Evolutionary conservation across 2,329 filamentous ascomycete species (phyloP), one percentile per base, ranked within the genome.

Genomic region (Neofusicoccum sp.): DNA sequence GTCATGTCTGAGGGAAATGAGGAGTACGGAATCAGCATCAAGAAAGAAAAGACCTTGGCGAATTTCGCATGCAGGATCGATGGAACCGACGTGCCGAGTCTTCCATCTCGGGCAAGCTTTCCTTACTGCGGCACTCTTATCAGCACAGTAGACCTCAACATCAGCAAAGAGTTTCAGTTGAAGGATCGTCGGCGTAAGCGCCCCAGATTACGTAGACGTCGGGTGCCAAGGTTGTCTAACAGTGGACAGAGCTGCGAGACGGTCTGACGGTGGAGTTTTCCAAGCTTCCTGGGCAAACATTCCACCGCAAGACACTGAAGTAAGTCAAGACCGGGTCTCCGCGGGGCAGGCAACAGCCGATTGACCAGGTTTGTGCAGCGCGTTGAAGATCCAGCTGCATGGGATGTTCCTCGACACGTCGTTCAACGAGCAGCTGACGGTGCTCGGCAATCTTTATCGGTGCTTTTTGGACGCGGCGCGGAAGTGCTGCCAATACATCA

Each of bases 51-150:
- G 78, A 95, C 88, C 38, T 79, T 96, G 60, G 85, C 88, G 59
- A 99, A 96, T 72, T 98, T 98, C 71, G 84, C 89, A 20, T 78
- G 89, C 49, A 70, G 70, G 0, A 76, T 92, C 77, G 62, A 71
- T 1, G 60, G 53, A 14, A 12, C 43, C 31, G 31, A 68, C 66
- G 0, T 71, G 69, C 4, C 61, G 16, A 41, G 45, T 26, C 6
- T 51, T 6, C 43, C 51, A 67, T 2, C 43, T 11, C 24, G 66
- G 65, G n/a, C 64, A 6, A 70, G 70, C n/a, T 98, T 99, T 71
- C 91, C 93, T 0, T 99, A 96, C 74, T 98, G 95, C 70, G 95
- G 95, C 40, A 85, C 86, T 43, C 74, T 86, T 14, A 91, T 99
- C 66, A 80, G 96, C 70, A 90, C 86, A 16, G 77, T 76, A 56